Base-by-base conservation (phyloP, 176 grass and related monocot species). In the bread wheat (Triticum aestivum) region DNA sequence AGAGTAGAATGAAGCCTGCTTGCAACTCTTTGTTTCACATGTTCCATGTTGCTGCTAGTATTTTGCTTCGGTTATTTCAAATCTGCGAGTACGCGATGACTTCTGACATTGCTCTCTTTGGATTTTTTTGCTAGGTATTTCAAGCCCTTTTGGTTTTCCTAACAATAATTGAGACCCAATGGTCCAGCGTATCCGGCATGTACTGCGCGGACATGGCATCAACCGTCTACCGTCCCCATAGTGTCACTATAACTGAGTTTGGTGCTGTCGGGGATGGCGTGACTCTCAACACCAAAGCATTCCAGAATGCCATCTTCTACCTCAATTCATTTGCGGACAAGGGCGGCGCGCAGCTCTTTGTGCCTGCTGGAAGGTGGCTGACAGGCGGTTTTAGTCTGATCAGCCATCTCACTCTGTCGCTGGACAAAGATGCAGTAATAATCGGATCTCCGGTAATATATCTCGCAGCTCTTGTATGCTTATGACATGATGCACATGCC, bases 311-410 rank as follows among this genome's bases (percentile, higher is more conserved):
- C 6, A 96, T 99, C 37, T 99, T 96, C 79, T 99, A 99, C 79
- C 97, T 99, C 74, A 92, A 96, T 87, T 99, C 97, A 21, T 99
- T 99, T 51, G 92, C 97, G 0, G 97, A 99, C 88, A 99, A 99
- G 79, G 97, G 97, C 4, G 97, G 97, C 0, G 97, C 97, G 0
- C 87, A 96, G 61, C 89, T 99, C 67, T 99, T 99, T 45, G 97
- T 99, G 79, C 97, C 97, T 58, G 94, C 94, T 49, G 97, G 97
- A 73, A 96, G 86, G 87, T 99, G 97, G 97, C 42, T 99, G 75
- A 99, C 97, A 72, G 94, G 97, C 23, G 91, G 97, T 92, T 99
- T 98, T 91, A 83, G 63, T 86, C 88, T 99, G 63, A 96, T 99
- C 79, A 99, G 94, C 77, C 97, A 96, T 84, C 90, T 99, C 32